Base-by-base conservation (phyloP, 2,329 filamentous ascomycete genomes). In the Aspergillus sp. region DNA sequence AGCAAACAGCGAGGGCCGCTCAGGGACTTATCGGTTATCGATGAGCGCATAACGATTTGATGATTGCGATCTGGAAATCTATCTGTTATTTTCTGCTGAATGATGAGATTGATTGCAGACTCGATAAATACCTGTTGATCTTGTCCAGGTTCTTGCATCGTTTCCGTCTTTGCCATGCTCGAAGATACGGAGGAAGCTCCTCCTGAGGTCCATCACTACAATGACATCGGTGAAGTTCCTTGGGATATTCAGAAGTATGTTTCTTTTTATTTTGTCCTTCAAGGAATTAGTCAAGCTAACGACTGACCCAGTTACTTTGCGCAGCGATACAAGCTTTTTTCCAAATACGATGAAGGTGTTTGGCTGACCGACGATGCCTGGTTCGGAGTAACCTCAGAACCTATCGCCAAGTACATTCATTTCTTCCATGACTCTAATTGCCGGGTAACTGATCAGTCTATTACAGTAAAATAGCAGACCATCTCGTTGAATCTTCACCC, bases 371-470 rank as follows among this genome's bases (percentile, higher is more conserved):
- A 95, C 63, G 85, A 91, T 68, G 86, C 90, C 42, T 98, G 93
- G 93, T 98, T 93, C 64, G 93, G 90, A 43, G 90, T 97, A 6
- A 98, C 94, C 0, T 90, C 93, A 10, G 91, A 98, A 65, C 86
- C 88, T 5, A 81, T 98, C 27, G 93, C 93, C 47, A 82, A 77
- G 88, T 93, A 37, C 10, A 29, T 27, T 34, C 7, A 13, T 26
- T 44, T 29, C 34, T 37, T 35, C 29, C 40, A 44, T 39, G 7
- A 7, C 6, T 27, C 5, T 7, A n/a, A 5, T 52, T 11, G 50
- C 36, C 5, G 12, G 9, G 28, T 2, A 19, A 19, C 19, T 19
- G 19, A 19, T 19, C 19, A 19, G 19, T 19, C 19, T 19, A 19
- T n/a, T 12, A 33, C 26, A 85, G 87, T 46, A 82, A 85, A 68